Conservation (phyloP, 148 eudicot species). For the Arctostaphylos glauca region DNA sequence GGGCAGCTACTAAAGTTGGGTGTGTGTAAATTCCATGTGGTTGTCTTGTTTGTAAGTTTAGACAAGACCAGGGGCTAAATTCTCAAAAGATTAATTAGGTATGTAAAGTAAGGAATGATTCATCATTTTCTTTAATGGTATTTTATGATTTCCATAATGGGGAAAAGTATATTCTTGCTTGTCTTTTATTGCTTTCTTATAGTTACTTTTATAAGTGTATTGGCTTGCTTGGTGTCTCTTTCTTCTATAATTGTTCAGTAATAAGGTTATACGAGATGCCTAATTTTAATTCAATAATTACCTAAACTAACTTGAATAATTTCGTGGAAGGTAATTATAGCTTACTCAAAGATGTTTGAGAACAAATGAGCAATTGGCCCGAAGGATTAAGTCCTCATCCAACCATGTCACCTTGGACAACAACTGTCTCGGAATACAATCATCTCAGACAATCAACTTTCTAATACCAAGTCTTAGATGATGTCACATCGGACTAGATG, state of each 20-base stretch:
- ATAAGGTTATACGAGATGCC: background rate
- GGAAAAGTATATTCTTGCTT: constrained; percentile 15
- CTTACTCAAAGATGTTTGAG: too few relatives aligned
- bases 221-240: background rate
- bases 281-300: too few relatives aligned
- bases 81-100: background rate
- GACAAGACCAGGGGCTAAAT: background rate
- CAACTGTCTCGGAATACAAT: too few relatives aligned
- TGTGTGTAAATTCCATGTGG: background rate
- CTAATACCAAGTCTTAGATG: too few relatives aligned
- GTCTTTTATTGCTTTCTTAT: background rate
- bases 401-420: too few relatives aligned
- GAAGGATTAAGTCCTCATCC: too few relatives aligned
- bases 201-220: background rate
- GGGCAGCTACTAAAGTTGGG: background rate
- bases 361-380: too few relatives aligned
- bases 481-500: too few relatives aligned
- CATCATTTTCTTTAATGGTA: background rate
- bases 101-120: background rate
- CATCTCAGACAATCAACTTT: too few relatives aligned
- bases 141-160: background rate
- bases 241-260: background rate
- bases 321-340: too few relatives aligned
- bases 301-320: too few relatives aligned
- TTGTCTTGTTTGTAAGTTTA: background rate